phyloP scores from a whole-genome alignment of 148 eudicot genomes.

The Vaccinium macrocarpon region DNA sequence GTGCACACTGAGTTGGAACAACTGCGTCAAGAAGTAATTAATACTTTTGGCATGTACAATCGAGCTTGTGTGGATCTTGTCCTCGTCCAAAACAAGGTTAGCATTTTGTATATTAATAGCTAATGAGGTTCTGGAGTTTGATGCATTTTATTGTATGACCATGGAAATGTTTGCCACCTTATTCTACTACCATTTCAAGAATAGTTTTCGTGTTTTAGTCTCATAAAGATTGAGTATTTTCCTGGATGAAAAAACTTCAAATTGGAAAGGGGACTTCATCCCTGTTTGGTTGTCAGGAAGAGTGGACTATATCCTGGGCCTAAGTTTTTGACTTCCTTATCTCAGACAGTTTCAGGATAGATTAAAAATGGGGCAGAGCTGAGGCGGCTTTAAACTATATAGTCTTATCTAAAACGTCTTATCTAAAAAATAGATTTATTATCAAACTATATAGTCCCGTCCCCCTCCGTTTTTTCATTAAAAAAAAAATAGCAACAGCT shows the following conservation, averaged over 20 bases:
- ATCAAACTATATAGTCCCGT: no score
- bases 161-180: not conserved
- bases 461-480: no score
- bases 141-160: not conserved
- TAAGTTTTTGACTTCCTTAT: not conserved
- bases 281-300: no score
- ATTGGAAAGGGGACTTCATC: not conserved
- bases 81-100: constrained; percentile 68
- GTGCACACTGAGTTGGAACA: constrained; percentile 58
- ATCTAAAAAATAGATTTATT: no score
- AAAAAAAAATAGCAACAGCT: no score
- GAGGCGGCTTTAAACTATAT: no score
- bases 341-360: not conserved
- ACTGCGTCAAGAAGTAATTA: constrained; percentile 50
- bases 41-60: constrained; percentile 58
- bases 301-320: no score
- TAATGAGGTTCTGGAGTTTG: not conserved
- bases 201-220: not conserved
- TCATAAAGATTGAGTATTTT: not conserved
- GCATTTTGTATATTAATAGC: not conserved
- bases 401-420: no score
- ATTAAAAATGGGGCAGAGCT: not conserved
- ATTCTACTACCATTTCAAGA: not conserved
- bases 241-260: not conserved
- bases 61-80: constrained; percentile 70